A percentile compares a stretch with the other conserved stretches of the same genome.
phyloP scores from a whole-genome alignment of 805 yeast genomes.

The Cyberlindnera lachancei region DNA sequence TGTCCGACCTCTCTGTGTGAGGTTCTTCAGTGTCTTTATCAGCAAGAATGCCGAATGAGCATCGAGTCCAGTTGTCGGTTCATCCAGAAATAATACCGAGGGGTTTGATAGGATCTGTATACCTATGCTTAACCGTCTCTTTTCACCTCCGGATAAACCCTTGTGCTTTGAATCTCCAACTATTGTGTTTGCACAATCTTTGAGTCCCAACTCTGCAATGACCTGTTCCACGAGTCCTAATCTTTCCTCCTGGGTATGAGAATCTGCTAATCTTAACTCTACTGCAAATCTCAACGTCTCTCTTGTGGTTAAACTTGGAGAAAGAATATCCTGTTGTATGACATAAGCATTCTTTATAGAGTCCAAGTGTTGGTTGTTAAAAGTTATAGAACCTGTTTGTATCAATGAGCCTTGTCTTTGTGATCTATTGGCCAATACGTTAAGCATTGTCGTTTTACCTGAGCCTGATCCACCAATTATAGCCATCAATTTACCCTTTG shows the following conservation, averaged over 20 bases:
- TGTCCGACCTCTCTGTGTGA: constrained; percentile 60
- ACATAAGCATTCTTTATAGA: constrained; percentile 46
- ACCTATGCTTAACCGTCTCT: constrained; percentile 70
- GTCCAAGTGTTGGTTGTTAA: constrained; percentile 20
- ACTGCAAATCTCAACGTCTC: constrained; percentile 73
- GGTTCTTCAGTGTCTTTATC: constrained; percentile 51
- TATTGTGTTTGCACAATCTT: constrained; percentile 55
- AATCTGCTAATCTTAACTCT: constrained; percentile 54
- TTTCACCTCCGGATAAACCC: constrained; percentile 83
- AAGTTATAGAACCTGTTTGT: constrained; percentile 35
- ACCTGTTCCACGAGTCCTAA: constrained; percentile 48
- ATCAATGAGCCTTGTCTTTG: constrained; percentile 29
- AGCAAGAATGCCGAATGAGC: constrained; percentile 68
- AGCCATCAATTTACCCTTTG: constrained; percentile 64
- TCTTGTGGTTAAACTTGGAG: constrained; percentile 63
- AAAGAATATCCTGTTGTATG: constrained; percentile 67
- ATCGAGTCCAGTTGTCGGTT: constrained; percentile 82
- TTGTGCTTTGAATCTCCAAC: constrained; percentile 50
- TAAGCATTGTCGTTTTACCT: constrained; percentile 77
- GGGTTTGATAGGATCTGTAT: constrained; percentile 78
- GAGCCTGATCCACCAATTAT: constrained; percentile 88
- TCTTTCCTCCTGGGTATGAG: constrained; percentile 36
- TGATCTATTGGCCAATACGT: constrained; percentile 51
- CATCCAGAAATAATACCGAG: constrained; percentile 70
- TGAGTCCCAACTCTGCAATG: constrained; percentile 60